These are phyloP conservation scores for Hsuehochloa calcarea DNA, from an alignment of 176 grass and related monocot genomes.

Conservation along the genomic window DNA sequence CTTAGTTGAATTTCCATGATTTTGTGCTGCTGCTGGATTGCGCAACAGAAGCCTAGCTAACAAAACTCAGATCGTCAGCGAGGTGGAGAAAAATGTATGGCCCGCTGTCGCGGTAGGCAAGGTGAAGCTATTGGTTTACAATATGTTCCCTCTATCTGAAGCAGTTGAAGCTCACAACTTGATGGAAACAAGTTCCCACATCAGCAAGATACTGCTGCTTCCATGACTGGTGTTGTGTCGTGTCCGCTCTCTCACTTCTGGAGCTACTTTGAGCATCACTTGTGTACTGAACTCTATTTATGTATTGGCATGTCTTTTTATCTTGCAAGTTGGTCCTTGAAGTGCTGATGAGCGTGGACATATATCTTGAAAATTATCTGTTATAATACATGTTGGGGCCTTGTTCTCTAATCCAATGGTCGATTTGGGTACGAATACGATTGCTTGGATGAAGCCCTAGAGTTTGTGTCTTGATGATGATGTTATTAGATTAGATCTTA, in stretches of 20 bases:
- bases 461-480: neutral
- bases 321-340: neutral
- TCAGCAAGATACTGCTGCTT: conserved; percentile 83
- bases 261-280: neutral
- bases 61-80: conserved; percentile 71
- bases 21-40: conserved; percentile 62
- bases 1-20: neutral
- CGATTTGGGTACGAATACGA: neutral
- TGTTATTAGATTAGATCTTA: neutral
- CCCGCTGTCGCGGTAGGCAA: conserved; percentile 55
- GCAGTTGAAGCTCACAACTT: conserved; percentile 72
- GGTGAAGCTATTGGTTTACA: conserved; percentile 77
- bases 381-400: neutral
- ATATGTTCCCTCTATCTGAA: conserved; percentile 60
- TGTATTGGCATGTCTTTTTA: neutral
- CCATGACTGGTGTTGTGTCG: conserved; percentile 27
- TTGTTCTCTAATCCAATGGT: neutral
- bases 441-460: neutral
- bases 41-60: conserved; percentile 52
- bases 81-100: conserved; percentile 86
- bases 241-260: neutral
- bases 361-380: neutral
- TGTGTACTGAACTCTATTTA: neutral
- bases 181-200: conserved; percentile 72
- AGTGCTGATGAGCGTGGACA: neutral